A percentile compares a stretch with the other conserved stretches of the same genome.
Conservation (phyloP, 2,329 filamentous ascomycete genomes). For the Penicillium sclerotigenum region DNA sequence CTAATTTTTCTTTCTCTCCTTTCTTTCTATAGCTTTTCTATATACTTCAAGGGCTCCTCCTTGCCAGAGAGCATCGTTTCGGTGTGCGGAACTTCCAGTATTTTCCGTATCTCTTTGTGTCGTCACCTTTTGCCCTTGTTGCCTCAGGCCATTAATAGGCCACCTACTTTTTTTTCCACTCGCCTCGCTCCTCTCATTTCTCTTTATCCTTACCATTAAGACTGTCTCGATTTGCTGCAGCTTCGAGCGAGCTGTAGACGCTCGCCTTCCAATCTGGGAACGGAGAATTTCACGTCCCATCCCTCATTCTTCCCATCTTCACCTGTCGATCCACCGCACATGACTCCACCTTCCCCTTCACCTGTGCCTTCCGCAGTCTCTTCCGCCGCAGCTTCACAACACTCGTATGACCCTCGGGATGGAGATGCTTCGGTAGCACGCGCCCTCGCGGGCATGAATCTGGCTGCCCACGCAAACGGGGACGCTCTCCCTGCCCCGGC, state of each 20-base stretch:
- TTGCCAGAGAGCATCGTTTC: not conserved
- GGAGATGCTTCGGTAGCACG: constrained; percentile 44
- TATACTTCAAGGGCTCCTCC: constrained; percentile 4
- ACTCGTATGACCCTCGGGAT: constrained; percentile 39
- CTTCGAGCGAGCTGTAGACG: constrained; percentile 5
- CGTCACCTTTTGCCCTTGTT: constrained; percentile 14
- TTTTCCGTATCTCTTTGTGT: constrained; percentile 6
- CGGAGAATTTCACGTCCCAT: constrained; percentile 19
- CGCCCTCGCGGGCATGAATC: constrained; percentile 44
- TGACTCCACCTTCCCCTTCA: constrained; percentile 42
- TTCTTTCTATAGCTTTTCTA: not conserved
- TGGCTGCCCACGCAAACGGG: constrained; percentile 36
- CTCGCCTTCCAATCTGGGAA: constrained; percentile 17
- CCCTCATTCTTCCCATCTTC: constrained; percentile 10
- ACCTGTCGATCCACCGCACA: constrained; percentile 34
- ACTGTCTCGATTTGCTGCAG: not conserved
- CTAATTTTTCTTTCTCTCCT: not conserved
- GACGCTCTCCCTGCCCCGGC: constrained; percentile 29
- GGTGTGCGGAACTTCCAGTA: constrained; percentile 1
- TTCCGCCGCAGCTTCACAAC: constrained; percentile 40
- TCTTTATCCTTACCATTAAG: constrained; percentile 6
- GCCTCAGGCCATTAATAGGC: constrained; percentile 19
- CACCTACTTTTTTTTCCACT: constrained; percentile 7
- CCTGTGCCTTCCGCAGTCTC: constrained; percentile 46
- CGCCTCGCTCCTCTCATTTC: constrained; percentile 8